Base-by-base conservation (phyloP, 495 filamentous ascomycete species). In the Xylaria nigripes region DNA sequence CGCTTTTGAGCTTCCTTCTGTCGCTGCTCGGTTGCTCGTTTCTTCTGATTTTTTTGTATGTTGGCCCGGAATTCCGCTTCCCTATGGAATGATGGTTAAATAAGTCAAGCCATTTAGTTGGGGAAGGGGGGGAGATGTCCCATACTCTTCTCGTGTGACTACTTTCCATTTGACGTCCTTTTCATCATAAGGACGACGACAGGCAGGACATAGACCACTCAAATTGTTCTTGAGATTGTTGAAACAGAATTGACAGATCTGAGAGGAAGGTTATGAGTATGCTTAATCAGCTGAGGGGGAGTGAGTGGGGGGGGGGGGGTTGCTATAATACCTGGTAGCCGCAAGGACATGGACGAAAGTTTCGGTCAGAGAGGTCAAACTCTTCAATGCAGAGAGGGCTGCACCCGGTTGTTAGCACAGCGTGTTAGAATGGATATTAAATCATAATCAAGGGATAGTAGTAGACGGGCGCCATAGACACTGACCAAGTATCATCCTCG, bases 221-320 rank as follows among this genome's bases (percentile, higher is more conserved):
- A 96, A 85, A 58, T 91, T 96, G 54, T 84, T 88, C 69, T 89
- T 92, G 70, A 99, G 93, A 61, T 97, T 97, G 74, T 99, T 95
- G 75, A 86, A 97, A 71, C 94, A 99, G 73, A 99, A 99, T 75
- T 96, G 94, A 69, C 94, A 99, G 64, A 99, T 89, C 92, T 98
- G 65, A 25, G 43, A 23, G 34, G 25, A 9, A 25, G 19, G 6
- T 19, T 34, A 45, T 55, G 13, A 55, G 45, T 32, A 22, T 15
- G n/a, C 57, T 67, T 47, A 67, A 61, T 22, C 19, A 42, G 25
- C 0, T 42, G 42, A 45, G 18, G 27, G 21, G 50, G 25, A 12
- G 6, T 36, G 19, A 46, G 45, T 10, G 32, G 23, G 48, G 47
- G 16, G 47, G 45, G 16, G 32, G 23, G 48, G 47, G 16, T 30